phyloP scores from a whole-genome alignment of 2,329 filamentous ascomycete species.

The Coniella vitis region DNA sequence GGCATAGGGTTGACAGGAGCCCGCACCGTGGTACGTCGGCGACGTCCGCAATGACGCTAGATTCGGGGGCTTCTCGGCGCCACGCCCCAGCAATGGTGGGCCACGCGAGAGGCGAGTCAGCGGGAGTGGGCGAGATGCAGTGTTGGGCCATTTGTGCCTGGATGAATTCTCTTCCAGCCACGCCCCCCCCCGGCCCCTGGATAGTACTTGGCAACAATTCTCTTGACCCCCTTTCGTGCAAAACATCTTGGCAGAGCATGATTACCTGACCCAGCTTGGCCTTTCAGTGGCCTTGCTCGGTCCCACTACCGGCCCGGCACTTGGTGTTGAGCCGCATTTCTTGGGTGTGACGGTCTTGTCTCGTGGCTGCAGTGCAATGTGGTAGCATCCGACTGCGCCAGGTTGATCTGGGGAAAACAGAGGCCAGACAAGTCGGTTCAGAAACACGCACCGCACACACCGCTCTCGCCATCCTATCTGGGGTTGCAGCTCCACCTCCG shows the following conservation, averaged over 20 bases:
- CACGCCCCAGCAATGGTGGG: conserved; percentile 8
- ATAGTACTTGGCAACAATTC: background rate
- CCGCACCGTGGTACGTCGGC: conserved; percentile 6
- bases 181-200: background rate
- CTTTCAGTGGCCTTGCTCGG: background rate
- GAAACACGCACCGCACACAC: background rate
- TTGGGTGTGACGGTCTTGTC: background rate
- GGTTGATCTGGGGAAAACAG: background rate
- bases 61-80: conserved; percentile 14
- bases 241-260: background rate
- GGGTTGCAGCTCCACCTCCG: too few species aligned
- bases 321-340: conserved; percentile 9
- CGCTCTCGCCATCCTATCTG: too few species aligned
- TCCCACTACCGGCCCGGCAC: too few species aligned
- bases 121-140: background rate
- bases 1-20: conserved; percentile 10
- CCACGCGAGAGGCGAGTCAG: conserved; percentile 10
- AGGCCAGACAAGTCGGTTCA: background rate
- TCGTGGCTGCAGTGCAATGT: too few species aligned
- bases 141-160: background rate
- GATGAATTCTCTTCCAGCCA: conserved; percentile 6
- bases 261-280: background rate
- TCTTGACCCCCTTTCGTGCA: background rate
- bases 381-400: background rate
- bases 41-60: conserved; percentile 5